Evolutionary conservation across 164 flowering plant species (phyloP).

Genomic region (Tinospora cordifolia): DNA sequence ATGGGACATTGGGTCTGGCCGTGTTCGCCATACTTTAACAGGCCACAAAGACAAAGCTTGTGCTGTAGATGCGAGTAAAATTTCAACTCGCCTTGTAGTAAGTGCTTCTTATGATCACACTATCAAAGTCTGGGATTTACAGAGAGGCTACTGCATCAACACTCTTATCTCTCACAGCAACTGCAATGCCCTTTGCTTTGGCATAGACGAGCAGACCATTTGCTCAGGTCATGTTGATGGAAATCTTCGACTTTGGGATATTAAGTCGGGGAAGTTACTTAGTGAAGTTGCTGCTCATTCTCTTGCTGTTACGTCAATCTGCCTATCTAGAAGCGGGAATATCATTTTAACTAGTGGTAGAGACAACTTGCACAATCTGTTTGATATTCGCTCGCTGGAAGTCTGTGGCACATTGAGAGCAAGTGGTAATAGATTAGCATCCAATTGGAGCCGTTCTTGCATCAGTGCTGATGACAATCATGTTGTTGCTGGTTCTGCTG

Average conservation of each 20-base stretch:
- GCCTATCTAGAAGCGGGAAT: slow-evolving; percentile 64
- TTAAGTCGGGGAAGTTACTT: slow-evolving; percentile 61
- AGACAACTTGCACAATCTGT: slow-evolving; percentile 83
- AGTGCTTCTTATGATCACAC: slow-evolving; percentile 95
- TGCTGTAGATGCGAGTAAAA: slow-evolving; percentile 76
- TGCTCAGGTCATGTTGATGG: slow-evolving; percentile 96
- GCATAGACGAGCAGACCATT: slow-evolving; percentile 75
- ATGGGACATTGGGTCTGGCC: slow-evolving; percentile 81
- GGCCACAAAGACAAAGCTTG: slow-evolving; percentile 91
- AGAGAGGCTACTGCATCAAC: slow-evolving; percentile 74
- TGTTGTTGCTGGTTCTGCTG: slow-evolving; percentile 83
- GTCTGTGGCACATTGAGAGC: slow-evolving; percentile 75
- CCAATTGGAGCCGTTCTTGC: slow-evolving; percentile 96
- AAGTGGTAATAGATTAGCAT: slow-evolving; percentile 60
- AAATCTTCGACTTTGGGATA: slow-evolving; percentile 80
- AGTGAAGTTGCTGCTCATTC: slow-evolving; percentile 93
- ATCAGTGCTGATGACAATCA: slow-evolving; percentile 81
- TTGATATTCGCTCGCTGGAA: slow-evolving; percentile 74
- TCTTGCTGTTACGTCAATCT: slow-evolving; percentile 64
- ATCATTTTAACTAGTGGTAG: slow-evolving; percentile 74
- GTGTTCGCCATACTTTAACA: slow-evolving; percentile 77
- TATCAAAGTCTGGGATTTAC: slow-evolving; percentile 87
- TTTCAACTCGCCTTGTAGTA: slow-evolving; percentile 60
- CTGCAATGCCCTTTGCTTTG: slow-evolving; percentile 80
- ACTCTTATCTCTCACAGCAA: slow-evolving; percentile 77